Evolutionary conservation across 352 stramenopile species (phyloP).

Genomic region (Aphanomyces stellatus): DNA sequence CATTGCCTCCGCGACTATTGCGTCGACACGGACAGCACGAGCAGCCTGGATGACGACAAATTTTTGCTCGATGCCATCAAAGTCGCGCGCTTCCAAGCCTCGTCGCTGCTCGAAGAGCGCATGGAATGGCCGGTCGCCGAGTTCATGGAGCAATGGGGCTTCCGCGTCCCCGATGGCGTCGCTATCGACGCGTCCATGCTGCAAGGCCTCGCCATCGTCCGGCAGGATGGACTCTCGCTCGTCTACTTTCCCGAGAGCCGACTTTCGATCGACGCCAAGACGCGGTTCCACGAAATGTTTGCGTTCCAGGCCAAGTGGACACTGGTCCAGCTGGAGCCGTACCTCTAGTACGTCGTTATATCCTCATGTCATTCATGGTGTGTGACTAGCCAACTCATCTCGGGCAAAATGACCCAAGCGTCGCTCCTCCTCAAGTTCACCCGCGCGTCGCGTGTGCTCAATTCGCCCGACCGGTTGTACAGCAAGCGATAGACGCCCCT

Average conservation of each 20-base stretch:
- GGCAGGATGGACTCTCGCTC: conserved; percentile 38
- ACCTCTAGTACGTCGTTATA: conserved; percentile 48
- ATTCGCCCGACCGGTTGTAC: conserved; percentile 64
- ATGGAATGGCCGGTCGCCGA: conserved; percentile 21
- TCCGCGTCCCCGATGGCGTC: conserved; percentile 61
- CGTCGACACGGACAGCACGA: too few species aligned
- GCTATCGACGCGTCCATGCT: conserved; percentile 56
- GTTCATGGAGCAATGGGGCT: conserved; percentile 79
- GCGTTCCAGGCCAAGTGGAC: conserved; percentile 77
- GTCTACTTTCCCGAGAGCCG: conserved; percentile 60
- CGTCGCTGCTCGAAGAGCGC: conserved; percentile 58
- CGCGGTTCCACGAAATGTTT: conserved; percentile 72
- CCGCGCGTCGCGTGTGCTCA: conserved; percentile 64
- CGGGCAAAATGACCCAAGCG: conserved; percentile 53
- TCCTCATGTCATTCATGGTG: not conserved
- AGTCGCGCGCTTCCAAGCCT: conserved; percentile 61
- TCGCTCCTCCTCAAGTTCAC: conserved; percentile 71
- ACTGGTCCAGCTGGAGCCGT: conserved; percentile 64
- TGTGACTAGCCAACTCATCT: conserved; percentile 43
- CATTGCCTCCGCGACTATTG: conserved; percentile 70
- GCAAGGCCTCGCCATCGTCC: conserved; percentile 46
- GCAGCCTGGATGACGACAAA: not conserved
- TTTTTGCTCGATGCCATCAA: conserved; percentile 51
- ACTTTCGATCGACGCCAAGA: conserved; percentile 60
- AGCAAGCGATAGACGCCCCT: conserved; percentile 44